These are phyloP conservation scores for Termitomyces sp. DNA, from an alignment of 768 basidiomycete genomes.

Conservation along the genomic window DNA sequence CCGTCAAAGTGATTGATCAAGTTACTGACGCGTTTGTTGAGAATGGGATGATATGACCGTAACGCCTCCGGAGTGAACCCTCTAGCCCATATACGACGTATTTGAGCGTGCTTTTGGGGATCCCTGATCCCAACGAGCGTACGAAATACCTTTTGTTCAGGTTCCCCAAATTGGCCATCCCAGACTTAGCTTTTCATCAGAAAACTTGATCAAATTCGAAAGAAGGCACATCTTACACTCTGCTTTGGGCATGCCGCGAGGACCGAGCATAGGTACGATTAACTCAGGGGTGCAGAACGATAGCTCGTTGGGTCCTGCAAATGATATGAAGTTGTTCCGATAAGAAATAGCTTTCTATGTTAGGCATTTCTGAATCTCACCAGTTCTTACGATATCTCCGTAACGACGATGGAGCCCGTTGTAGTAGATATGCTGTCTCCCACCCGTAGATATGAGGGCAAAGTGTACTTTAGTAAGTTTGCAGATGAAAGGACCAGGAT, in stretches of 20 bases:
- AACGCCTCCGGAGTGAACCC: conserved; percentile 32
- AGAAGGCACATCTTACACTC: conserved; percentile 13
- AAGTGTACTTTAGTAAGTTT: conserved; percentile 36
- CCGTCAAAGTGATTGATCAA: conserved; percentile 18
- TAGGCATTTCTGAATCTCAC: conserved; percentile 25
- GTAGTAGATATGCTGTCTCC: conserved; percentile 41
- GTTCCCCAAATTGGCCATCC: conserved; percentile 25
- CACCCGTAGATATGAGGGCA: conserved; percentile 25
- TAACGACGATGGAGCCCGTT: conserved; percentile 44
- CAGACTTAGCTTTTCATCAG: conserved; percentile 21
- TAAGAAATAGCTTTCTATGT: background rate
- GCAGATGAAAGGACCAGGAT: conserved; percentile 42
- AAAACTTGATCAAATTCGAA: background rate
- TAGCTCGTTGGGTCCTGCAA: conserved; percentile 42
- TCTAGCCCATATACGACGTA: conserved; percentile 37
- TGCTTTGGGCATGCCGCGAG: conserved; percentile 39
- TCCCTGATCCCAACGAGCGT: conserved; percentile 28
- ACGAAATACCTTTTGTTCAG: conserved; percentile 12
- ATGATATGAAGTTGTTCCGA: background rate
- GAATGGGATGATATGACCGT: conserved; percentile 21
- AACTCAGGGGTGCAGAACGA: conserved; percentile 32
- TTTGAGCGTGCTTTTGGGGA: conserved; percentile 27
- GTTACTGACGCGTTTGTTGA: conserved; percentile 17
- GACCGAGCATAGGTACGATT: conserved; percentile 31
- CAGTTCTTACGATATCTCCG: conserved; percentile 53